Evolutionary conservation across 2,329 filamentous ascomycete species (phyloP).

Genomic region (Arachnopeziza araneosa): DNA sequence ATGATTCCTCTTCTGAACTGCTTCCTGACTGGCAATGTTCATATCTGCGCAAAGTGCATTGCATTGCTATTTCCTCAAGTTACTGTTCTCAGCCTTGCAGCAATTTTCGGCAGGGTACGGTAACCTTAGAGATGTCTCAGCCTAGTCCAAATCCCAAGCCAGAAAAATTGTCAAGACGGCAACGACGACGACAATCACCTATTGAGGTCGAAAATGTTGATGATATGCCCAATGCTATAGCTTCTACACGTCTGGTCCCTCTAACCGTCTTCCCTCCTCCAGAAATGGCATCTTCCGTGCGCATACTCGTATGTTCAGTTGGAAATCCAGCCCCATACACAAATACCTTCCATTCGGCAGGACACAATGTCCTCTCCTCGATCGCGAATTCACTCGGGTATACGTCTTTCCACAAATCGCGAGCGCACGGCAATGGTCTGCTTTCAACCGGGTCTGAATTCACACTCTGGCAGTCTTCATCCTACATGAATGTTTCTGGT

Average conservation of each 20-base stretch:
- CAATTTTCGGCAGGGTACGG: background rate
- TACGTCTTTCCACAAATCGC: slow-evolving; percentile 44
- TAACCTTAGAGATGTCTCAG: background rate
- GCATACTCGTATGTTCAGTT: slow-evolving; percentile 76
- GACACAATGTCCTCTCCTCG: slow-evolving; percentile 68
- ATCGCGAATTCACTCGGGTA: slow-evolving; percentile 35
- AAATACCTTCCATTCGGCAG: slow-evolving; percentile 79
- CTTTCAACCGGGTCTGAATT: slow-evolving; percentile 44
- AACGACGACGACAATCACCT: background rate
- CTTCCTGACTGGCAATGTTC: background rate
- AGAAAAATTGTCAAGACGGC: background rate
- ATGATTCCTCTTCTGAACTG: background rate
- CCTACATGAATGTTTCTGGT: slow-evolving; percentile 81
- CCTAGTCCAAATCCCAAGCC: background rate
- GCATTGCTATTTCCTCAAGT: background rate
- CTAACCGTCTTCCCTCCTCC: background rate
- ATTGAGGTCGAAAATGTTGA: background rate
- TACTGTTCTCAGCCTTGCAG: background rate
- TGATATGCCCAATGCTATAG: background rate
- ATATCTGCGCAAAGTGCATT: background rate
- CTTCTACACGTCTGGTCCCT: background rate
- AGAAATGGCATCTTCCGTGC: slow-evolving; percentile 24
- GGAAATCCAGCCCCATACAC: slow-evolving; percentile 76
- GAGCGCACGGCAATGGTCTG: slow-evolving; percentile 44
- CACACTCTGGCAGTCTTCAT: slow-evolving; percentile 68